Conservation (phyloP, 768 basidiomycete genomes). For the Hygrocybe coccinea region DNA sequence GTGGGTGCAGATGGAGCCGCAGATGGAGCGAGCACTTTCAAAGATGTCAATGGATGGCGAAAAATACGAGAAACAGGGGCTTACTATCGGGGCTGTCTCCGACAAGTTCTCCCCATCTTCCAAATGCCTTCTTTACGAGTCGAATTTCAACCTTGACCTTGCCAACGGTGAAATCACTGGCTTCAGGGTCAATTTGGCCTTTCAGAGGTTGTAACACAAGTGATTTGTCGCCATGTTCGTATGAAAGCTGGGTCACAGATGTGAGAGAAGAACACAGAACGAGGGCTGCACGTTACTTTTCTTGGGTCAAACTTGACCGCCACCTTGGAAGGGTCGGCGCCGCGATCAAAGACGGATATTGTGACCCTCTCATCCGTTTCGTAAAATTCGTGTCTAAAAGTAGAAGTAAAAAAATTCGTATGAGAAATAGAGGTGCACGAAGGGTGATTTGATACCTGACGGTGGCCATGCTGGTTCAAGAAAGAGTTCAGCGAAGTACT, state of each 20-base stretch:
- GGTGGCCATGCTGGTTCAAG: constrained; percentile 28
- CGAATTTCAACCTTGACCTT: constrained; percentile 87
- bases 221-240: constrained; percentile 64
- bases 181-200: constrained; percentile 67
- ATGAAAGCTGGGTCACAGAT: constrained; percentile 42
- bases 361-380: constrained; percentile 75
- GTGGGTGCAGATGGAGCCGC: constrained; percentile 30
- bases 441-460: constrained; percentile 25
- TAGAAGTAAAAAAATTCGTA: neutral
- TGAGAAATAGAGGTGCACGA: too few relatives aligned
- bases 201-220: constrained; percentile 75
- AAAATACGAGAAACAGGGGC: constrained; percentile 22
- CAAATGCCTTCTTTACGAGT: constrained; percentile 59
- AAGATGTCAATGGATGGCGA: constrained; percentile 17
- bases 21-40: constrained; percentile 25
- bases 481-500: neutral
- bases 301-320: constrained; percentile 59
- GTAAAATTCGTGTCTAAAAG: constrained; percentile 75
- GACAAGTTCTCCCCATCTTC: constrained; percentile 71
- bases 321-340: constrained; percentile 62
- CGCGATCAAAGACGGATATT: constrained; percentile 74
- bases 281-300: constrained; percentile 40
- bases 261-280: constrained; percentile 1
- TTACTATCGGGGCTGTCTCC: constrained; percentile 74
- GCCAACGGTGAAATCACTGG: constrained; percentile 62